phyloP scores from a whole-genome alignment of 2,329 filamentous ascomycete species.

The Pseudogymnoascus sp. region DNA sequence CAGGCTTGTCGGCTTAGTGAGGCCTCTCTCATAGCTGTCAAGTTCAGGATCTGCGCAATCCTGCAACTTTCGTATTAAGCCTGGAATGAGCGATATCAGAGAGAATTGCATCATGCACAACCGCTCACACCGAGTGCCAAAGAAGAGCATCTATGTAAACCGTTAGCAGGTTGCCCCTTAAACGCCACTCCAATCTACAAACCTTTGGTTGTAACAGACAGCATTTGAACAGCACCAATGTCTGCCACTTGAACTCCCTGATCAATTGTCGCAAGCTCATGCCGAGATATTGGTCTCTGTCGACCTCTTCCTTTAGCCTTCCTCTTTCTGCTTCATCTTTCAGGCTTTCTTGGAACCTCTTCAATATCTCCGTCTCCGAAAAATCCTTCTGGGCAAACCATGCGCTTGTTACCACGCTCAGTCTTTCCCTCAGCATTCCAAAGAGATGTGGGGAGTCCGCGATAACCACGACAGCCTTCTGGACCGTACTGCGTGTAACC shows the following conservation, averaged over 20 bases:
- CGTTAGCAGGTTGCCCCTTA: conserved; percentile 9
- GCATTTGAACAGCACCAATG: conserved; percentile 87
- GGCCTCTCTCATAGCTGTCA: conserved; percentile 69
- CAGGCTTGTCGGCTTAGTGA: conserved; percentile 73
- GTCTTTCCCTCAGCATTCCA: conserved; percentile 79
- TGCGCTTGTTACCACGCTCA: conserved; percentile 84
- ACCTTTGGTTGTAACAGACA: conserved; percentile 93
- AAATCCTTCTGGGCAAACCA: conserved; percentile 98
- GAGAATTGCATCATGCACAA: conserved; percentile 99
- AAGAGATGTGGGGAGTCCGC: conserved; percentile 86
- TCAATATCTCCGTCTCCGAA: conserved; percentile 79
- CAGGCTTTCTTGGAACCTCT: conserved; percentile 85
- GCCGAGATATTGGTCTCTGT: conserved; percentile 82
- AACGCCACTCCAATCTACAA: conserved; percentile 17
- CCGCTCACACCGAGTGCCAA: conserved; percentile 89
- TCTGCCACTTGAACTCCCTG: conserved; percentile 91
- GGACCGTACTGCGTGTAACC: conserved; percentile 93
- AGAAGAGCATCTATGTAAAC: conserved; percentile 80
- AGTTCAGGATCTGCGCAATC: conserved; percentile 94
- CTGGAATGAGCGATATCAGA: conserved; percentile 88
- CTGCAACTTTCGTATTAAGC: conserved; percentile 81
- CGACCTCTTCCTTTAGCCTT: conserved; percentile 55
- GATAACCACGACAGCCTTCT: conserved; percentile 95
- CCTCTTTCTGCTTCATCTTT: conserved; percentile 56
- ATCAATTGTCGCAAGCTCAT: conserved; percentile 84